phyloP scores from a whole-genome alignment of 805 yeast genomes.

The Komagataella mondaviorum region DNA sequence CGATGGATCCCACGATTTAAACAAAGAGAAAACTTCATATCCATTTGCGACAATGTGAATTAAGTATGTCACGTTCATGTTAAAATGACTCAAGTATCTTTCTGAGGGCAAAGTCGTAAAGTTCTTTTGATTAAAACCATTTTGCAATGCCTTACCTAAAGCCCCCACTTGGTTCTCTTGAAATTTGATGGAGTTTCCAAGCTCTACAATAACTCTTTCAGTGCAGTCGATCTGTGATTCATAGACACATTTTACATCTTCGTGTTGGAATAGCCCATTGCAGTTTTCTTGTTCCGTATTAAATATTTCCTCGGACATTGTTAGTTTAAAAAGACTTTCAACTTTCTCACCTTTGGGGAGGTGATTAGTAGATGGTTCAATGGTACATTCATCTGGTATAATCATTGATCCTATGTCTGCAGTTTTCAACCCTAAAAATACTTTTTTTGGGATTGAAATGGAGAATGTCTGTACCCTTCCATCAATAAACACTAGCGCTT shows the following conservation, averaged over 20 bases:
- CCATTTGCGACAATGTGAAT: constrained; percentile 61
- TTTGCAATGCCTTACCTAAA: constrained; percentile 71
- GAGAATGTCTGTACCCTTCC: constrained; percentile 62
- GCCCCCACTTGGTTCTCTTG: constrained; percentile 68
- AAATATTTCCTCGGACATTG: constrained; percentile 55
- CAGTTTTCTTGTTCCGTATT: constrained; percentile 41
- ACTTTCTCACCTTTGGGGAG: constrained; percentile 60
- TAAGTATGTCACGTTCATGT: constrained; percentile 47
- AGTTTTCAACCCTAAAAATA: constrained; percentile 55
- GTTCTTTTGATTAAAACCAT: constrained; percentile 65
- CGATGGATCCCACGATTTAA: constrained; percentile 45
- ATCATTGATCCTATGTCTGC: constrained; percentile 10
- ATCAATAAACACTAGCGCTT: constrained; percentile 55
- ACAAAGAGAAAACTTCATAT: constrained; percentile 59
- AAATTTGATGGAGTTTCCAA: constrained; percentile 65
- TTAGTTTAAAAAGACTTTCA: constrained; percentile 40
- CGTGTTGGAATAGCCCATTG: constrained; percentile 50
- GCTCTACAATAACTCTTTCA: constrained; percentile 65
- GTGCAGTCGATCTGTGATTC: constrained; percentile 57
- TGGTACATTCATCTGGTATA: constrained; percentile 27
- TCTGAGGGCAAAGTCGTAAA: constrained; percentile 30
- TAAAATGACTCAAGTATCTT: constrained; percentile 40
- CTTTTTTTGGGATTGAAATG: constrained; percentile 60
- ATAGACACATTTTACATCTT: constrained; percentile 53
- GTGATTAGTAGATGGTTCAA: constrained; percentile 43